A percentile compares a stretch with the other conserved stretches of the same genome.
phyloP scores from a whole-genome alignment of 1,139 yeast genomes.

The Casaregolazyma lundiana region DNA sequence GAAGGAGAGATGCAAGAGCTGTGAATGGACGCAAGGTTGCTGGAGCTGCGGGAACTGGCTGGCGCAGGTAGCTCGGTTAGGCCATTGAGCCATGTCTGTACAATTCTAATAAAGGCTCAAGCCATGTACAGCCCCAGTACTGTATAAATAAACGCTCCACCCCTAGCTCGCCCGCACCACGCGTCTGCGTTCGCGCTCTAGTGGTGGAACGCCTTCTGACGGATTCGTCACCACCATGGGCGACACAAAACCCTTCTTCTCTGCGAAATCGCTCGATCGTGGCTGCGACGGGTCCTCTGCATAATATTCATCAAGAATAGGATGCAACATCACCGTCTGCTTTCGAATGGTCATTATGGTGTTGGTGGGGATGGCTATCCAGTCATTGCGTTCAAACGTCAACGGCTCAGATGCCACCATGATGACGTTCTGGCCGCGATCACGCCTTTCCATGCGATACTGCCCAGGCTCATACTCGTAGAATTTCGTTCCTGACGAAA shows the following conservation, averaged over 20 bases:
- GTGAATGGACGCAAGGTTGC: too few species aligned
- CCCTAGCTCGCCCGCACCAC: too few species aligned
- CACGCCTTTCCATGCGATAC: conserved; percentile 89
- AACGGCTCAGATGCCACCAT: conserved; percentile 95
- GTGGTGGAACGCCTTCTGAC: conserved; percentile 65
- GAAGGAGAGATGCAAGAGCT: too few species aligned
- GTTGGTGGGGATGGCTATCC: conserved; percentile 96
- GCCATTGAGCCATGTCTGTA: too few species aligned
- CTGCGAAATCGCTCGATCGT: conserved; percentile 79
- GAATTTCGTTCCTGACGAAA: conserved; percentile 88
- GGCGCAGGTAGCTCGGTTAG: too few species aligned
- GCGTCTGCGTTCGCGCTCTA: conserved; percentile 78
- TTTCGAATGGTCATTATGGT: conserved; percentile 77
- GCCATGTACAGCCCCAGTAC: too few species aligned
- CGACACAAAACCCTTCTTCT: conserved; percentile 88
- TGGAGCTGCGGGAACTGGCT: too few species aligned
- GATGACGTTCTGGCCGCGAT: conserved; percentile 89
- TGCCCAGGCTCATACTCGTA: conserved; percentile 80
- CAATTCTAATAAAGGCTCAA: too few species aligned
- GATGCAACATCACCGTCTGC: conserved; percentile 86
- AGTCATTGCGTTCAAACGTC: conserved; percentile 93
- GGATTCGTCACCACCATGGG: conserved; percentile 52
- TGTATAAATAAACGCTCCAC: too few species aligned
- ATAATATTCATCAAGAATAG: conserved; percentile 84
- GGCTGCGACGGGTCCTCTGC: conserved; percentile 61